A percentile compares a stretch with the other conserved stretches of the same genome.
Conservation (phyloP, 225 moss, liverwort and hornwort genomes). For the Lunularia cruciata region DNA sequence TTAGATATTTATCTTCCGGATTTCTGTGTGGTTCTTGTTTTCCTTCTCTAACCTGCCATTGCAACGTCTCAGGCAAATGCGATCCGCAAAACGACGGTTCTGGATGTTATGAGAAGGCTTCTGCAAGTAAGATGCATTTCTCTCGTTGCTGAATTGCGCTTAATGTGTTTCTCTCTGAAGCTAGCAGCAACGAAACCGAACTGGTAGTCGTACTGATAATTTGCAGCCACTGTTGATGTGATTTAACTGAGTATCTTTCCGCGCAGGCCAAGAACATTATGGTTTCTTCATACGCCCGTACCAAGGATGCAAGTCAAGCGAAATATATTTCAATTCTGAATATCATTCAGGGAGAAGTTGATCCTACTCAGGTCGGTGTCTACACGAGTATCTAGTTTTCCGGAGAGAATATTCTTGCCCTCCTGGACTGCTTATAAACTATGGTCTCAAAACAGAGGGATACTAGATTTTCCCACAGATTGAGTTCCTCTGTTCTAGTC, state of each 20-base stretch:
- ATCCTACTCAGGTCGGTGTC: constrained; percentile 80
- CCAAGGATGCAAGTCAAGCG: constrained; percentile 98
- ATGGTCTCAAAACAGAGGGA: too few species aligned
- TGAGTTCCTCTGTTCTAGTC: too few species aligned
- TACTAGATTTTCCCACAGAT: too few species aligned
- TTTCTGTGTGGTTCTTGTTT: background rate
- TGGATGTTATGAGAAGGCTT: constrained; percentile 97
- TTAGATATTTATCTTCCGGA: too few species aligned
- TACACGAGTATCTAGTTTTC: too few species aligned
- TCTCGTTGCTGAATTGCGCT: background rate
- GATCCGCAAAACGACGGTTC: constrained; percentile 95
- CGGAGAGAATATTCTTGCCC: too few species aligned
- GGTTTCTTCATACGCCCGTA: constrained; percentile 99
- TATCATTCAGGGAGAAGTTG: constrained; percentile 99
- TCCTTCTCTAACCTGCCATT: background rate
- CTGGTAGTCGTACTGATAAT: too few species aligned
- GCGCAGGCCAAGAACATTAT: constrained; percentile 95
- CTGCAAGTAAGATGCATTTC: constrained; percentile 65
- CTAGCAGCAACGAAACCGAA: too few species aligned
- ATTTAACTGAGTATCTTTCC: background rate
- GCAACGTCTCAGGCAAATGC: constrained; percentile 80
- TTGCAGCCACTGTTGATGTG: background rate
- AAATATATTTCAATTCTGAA: constrained; percentile 97
- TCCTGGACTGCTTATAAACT: too few species aligned
- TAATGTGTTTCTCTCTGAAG: background rate